A percentile compares a stretch with the other conserved stretches of the same genome.
Evolutionary conservation across 306 rosid genomes (phyloP).

Genomic region (Prunus mume): DNA sequence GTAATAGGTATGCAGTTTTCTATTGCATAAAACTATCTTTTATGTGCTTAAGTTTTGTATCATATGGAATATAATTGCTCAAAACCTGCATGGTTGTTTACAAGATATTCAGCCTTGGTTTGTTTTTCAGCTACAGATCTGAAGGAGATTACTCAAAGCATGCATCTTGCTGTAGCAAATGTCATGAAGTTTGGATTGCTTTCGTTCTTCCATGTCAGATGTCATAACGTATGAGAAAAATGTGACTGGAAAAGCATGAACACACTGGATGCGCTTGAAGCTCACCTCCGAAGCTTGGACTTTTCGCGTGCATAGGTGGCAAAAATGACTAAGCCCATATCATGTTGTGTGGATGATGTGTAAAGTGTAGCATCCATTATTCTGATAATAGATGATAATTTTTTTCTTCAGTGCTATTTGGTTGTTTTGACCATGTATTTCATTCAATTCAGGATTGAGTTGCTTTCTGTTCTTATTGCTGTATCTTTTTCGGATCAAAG

Average conservation of each 20-base stretch:
- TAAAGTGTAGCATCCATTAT: constrained; percentile 29
- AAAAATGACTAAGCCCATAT: constrained; percentile 14
- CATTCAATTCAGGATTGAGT: constrained; percentile 42
- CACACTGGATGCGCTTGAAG: constrained; percentile 10
- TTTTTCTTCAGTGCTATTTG: constrained; percentile 3
- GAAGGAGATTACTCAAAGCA: constrained; percentile 16
- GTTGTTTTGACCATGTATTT: constrained; percentile 40
- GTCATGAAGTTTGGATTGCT: constrained; percentile 6
- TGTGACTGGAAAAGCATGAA: not conserved
- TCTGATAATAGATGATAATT: constrained; percentile 14
- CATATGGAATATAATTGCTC: not conserved
- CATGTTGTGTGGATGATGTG: constrained; percentile 34
- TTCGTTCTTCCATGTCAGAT: constrained; percentile 5
- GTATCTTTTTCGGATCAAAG: constrained; percentile 43
- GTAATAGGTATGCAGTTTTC: constrained; percentile 1
- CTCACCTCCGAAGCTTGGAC: constrained; percentile 10
- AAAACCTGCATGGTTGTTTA: not conserved
- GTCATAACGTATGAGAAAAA: not conserved
- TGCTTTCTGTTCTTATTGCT: constrained; percentile 44
- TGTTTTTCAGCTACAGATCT: constrained; percentile 21
- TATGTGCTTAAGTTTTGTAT: not conserved
- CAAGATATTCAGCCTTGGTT: not conserved
- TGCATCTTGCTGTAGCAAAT: not conserved
- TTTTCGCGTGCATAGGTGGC: constrained; percentile 22
- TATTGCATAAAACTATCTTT: not conserved